A percentile compares a stretch with the other conserved stretches of the same genome.
Evolutionary conservation across 805 yeast species (phyloP).

Genomic region (Saccharomycopsis synnaedendra): DNA sequence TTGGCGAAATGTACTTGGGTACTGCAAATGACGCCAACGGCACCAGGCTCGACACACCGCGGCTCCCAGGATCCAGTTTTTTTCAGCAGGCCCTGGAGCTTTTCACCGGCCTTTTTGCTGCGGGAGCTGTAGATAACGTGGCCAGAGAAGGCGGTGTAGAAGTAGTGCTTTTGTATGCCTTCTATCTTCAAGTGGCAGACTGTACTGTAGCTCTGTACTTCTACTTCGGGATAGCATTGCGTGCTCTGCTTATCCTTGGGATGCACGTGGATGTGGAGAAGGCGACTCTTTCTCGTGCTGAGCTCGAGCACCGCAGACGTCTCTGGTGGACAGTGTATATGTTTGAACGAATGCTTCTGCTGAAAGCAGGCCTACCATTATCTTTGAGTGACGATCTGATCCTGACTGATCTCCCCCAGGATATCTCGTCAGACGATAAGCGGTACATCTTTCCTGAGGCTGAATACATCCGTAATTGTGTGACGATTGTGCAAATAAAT

Average conservation of each 20-base stretch:
- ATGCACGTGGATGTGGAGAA: slow-evolving; percentile 77
- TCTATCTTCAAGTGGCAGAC: slow-evolving; percentile 74
- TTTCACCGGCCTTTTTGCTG: slow-evolving; percentile 64
- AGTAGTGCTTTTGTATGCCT: slow-evolving; percentile 62
- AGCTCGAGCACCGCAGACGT: slow-evolving; percentile 74
- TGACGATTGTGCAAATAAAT: slow-evolving; percentile 67
- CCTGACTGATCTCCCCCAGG: slow-evolving; percentile 65
- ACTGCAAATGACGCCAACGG: slow-evolving; percentile 58
- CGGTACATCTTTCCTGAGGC: slow-evolving; percentile 71
- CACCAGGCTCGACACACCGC: slow-evolving; percentile 25
- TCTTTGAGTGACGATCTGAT: slow-evolving; percentile 76
- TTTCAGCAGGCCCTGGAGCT: slow-evolving; percentile 72
- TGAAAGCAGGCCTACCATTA: slow-evolving; percentile 72
- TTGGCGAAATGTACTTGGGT: slow-evolving; percentile 76
- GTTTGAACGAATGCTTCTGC: slow-evolving; percentile 73
- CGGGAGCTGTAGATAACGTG: slow-evolving; percentile 70
- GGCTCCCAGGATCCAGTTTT: slow-evolving; percentile 69
- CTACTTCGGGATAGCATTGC: slow-evolving; percentile 64
- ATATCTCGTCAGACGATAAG: slow-evolving; percentile 48
- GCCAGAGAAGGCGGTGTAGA: slow-evolving; percentile 76
- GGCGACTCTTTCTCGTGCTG: slow-evolving; percentile 51
- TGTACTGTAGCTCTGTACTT: slow-evolving; percentile 75
- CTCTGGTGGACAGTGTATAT: slow-evolving; percentile 82
- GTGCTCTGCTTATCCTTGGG: slow-evolving; percentile 64
- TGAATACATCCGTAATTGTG: slow-evolving; percentile 66